Base-by-base conservation (phyloP, 73 alveolate species). In the Stentor roeselii region DNA sequence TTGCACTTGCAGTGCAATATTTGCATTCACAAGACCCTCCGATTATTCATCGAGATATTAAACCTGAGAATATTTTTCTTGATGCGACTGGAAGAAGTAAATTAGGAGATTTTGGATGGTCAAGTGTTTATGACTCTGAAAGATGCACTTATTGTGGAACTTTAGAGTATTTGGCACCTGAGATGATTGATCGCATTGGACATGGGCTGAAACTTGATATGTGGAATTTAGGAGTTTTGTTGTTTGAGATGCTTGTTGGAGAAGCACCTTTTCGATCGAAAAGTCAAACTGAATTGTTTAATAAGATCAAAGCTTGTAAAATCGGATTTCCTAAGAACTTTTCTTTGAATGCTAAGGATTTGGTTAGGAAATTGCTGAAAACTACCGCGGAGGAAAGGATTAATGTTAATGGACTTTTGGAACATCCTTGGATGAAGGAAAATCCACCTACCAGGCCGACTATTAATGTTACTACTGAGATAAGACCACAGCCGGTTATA, bases 51-150 rank as follows among this genome's bases (percentile, higher is more conserved):
- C 75, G 97, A 76, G 97, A 92, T 87, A 90, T 92, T 31, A 92
- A 92, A 80, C 96, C 96, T 4, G 97, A 92, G 84, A 92, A 92
- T 86, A 84, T 90, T 39, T 83, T 92, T 59, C 86, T 92, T 42
- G 97, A 92, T 85, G 92, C 90, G 37, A 92, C 90, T 82, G 88
- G 87, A 67, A 61, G 95, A 2, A 84, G 90, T 39, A 92, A 92
- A 83, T 84, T 92, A 50, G 97, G 95, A 3, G 97, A 92, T 85
- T 92, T 92, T 78, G 97, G 97, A 0, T 93, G 97, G 97, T 87
- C 97, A 0, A 90, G 87, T 86, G 89, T 86, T 86, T 86, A n/a
- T 87, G n/a, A n/a, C n/a, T n/a, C n/a, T n/a, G n/a, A n/a, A n/a
- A 82, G 97, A 36, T 83, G 75, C 39, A 92, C 97, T 21, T 92